phyloP scores from a whole-genome alignment of 345 rosid species.

The Durio zibethinus region DNA sequence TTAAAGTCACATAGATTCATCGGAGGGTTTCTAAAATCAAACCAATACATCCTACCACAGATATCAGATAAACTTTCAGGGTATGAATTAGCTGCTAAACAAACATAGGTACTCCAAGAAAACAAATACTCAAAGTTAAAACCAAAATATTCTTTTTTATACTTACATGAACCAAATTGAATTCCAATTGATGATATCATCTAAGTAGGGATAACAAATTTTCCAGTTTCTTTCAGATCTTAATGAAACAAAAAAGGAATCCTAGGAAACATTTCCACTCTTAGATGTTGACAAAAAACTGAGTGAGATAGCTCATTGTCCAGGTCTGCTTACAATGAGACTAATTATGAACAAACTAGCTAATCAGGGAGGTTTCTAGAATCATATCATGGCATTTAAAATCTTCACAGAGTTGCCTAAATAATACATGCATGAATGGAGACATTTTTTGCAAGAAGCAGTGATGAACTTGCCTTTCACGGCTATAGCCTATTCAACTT shows the following conservation, averaged over 20 bases:
- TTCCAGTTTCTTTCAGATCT: neutral
- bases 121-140: neutral
- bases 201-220: neutral
- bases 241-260: neutral
- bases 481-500: neutral
- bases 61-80: neutral
- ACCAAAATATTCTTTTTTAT: neutral
- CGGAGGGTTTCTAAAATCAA: neutral
- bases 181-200: neutral
- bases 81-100: neutral
- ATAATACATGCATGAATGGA: neutral
- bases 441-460: neutral
- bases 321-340: neutral
- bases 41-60: neutral
- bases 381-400: neutral
- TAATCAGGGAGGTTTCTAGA: neutral
- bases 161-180: neutral
- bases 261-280: neutral
- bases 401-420: neutral
- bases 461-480: neutral
- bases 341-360: neutral
- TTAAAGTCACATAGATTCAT: neutral
- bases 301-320: neutral
- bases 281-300: neutral
- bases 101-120: neutral